Evolutionary conservation across 768 basidiomycete species (phyloP), one percentile per base, ranked within the genome.

Genomic region (Goffeauzyma gilvescens): DNA sequence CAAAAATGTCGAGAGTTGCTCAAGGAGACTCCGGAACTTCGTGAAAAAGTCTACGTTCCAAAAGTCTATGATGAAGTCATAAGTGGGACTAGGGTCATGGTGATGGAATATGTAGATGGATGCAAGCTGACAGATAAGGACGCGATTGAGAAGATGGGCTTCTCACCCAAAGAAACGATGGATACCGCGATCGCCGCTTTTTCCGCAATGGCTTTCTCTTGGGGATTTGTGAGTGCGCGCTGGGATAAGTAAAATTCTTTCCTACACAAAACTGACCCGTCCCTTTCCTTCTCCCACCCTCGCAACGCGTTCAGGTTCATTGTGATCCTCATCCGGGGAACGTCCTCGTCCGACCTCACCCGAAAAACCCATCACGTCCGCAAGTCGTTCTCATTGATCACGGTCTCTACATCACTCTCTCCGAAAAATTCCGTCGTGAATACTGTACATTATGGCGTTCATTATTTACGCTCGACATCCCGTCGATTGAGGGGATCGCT

Each of bases 161-260:
- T 69, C 31, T 54, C 58, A 10, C 45, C 62, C 8, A 55, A 63
- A 27, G 63, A 66, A 25, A 57, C 82, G 43, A 85, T 93, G 83
- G 75, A 81, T 47, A 76, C 76, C 17, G 84, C 85, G 72, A 76
- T 86, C 27, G 78, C 83, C 48, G 68, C 85, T 2, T 87, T 87
- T 67, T 23, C 82, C 80, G 2, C 84, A 75, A 64, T 65, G 68
- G 87, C 87, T 63, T 95, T 93, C 60, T 72, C 72, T 45, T 93
- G 81, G 81, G 85, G 86, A 9, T 86, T 77, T 71, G 78, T 86
- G 3, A 78, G 83, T 38, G 4, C 22, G 20, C 18, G 20, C 20
- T 5, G 20, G 36, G n/a, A n/a, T n/a, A n/a, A n/a, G n/a, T n/a
- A n/a, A n/a, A n/a, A n/a, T n/a, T n/a, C n/a, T n/a, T n/a, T n/a